Evolutionary conservation across 176 grass and related monocot genomes (phyloP).

Genomic region (Saccharum spontaneum): DNA sequence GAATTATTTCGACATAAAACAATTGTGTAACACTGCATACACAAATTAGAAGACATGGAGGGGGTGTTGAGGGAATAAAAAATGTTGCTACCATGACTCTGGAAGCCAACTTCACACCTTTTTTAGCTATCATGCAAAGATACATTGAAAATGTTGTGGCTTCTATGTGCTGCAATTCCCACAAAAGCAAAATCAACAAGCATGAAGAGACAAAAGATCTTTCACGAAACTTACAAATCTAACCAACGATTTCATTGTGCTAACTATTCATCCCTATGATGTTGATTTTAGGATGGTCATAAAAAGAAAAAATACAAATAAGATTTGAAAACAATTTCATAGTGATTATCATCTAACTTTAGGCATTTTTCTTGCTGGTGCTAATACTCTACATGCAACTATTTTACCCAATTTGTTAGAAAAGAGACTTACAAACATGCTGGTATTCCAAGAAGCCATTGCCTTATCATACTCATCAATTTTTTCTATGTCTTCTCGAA

Average conservation of each 20-base stretch:
- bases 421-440: constrained; percentile 18
- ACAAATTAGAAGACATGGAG: not conserved
- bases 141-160: not conserved
- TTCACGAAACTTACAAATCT: not conserved
- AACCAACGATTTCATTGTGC: not conserved
- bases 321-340: not conserved
- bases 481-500: not conserved
- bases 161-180: not conserved
- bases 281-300: not conserved
- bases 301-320: not conserved
- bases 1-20: constrained; percentile 2
- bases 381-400: not conserved
- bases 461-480: not conserved
- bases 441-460: not conserved
- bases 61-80: too few relatives aligned
- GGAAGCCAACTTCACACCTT: constrained; percentile 16
- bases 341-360: not conserved
- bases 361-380: not conserved
- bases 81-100: not conserved
- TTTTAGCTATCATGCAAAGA: not conserved
- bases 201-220: not conserved
- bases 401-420: not conserved
- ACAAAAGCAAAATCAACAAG: not conserved
- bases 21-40: not conserved
- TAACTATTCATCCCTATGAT: not conserved